Conservation (phyloP, 768 basidiomycete species). For the Mycena vulgaris region DNA sequence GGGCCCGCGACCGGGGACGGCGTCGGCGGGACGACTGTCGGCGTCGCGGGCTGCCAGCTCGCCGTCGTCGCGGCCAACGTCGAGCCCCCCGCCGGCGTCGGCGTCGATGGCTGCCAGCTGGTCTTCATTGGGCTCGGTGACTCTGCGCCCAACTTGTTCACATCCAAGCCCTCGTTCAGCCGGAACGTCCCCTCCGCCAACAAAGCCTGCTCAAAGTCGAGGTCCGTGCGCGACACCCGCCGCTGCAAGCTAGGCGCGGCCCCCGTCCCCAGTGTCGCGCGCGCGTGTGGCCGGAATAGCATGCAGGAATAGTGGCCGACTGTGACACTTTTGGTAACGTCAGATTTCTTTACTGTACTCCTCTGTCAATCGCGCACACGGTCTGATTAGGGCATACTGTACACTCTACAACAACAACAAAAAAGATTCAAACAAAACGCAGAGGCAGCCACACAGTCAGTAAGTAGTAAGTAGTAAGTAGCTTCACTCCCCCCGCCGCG, state of each 20-base stretch:
- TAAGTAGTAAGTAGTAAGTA: background rate
- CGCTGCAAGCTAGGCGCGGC: constrained; percentile 60
- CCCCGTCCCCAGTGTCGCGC: constrained; percentile 49
- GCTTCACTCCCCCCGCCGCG: constrained; percentile 1
- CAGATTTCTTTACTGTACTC: too few relatives aligned
- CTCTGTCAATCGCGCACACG: background rate
- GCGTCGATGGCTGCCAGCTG: constrained; percentile 67
- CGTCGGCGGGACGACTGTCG: constrained; percentile 77
- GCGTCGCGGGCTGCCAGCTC: constrained; percentile 67
- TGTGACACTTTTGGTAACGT: too few relatives aligned
- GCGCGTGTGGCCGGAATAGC: constrained; percentile 72
- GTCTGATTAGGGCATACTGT: constrained; percentile 45
- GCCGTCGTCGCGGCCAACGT: constrained; percentile 55
- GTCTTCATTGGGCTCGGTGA: constrained; percentile 58
- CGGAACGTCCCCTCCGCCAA: constrained; percentile 76
- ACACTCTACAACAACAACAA: constrained; percentile 51
- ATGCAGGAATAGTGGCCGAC: constrained; percentile 76
- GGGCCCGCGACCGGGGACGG: constrained; percentile 69
- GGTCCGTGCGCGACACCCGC: constrained; percentile 79
- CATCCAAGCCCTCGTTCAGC: constrained; percentile 80
- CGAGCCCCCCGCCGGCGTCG: too few relatives aligned
- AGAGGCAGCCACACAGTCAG: background rate
- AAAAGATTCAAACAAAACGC: constrained; percentile 30
- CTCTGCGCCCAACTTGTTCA: constrained; percentile 75
- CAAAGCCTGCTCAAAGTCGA: constrained; percentile 88